phyloP scores from a whole-genome alignment of 805 yeast genomes.

The Blastobotrys robertii region DNA sequence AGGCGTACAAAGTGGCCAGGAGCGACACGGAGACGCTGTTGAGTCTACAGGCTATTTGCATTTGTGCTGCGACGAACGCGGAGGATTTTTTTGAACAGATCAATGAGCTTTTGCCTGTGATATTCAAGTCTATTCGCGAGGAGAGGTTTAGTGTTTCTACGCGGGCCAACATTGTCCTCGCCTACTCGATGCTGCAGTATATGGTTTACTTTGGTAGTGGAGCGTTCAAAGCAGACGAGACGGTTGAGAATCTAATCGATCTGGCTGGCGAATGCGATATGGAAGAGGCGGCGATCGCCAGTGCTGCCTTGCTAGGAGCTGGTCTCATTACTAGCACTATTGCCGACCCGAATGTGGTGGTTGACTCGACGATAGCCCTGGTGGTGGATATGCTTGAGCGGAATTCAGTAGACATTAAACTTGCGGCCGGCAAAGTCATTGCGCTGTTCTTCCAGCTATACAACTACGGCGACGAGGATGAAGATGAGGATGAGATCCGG shows the following conservation, averaged over 20 bases:
- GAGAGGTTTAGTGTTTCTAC: constrained; percentile 7
- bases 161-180: constrained; percentile 20
- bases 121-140: constrained; percentile 7
- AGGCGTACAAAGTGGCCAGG: constrained; percentile 19
- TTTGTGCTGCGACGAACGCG: constrained; percentile 20
- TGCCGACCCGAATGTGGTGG: constrained; percentile 33
- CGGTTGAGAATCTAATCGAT: constrained; percentile 18
- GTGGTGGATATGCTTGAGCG: constrained; percentile 36
- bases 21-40: constrained; percentile 23
- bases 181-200: constrained; percentile 23
- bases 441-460: constrained; percentile 48
- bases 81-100: constrained; percentile 15
- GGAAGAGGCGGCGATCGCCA: constrained; percentile 18
- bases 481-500: constrained; percentile 37
- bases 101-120: constrained; percentile 13
- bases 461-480: constrained; percentile 33
- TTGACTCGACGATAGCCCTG: constrained; percentile 34
- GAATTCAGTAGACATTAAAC: constrained; percentile 37
- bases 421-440: constrained; percentile 46
- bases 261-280: constrained; percentile 11
- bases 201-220: constrained; percentile 26
- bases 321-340: constrained; percentile 18
- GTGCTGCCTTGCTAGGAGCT: constrained; percentile 23
- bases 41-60: constrained; percentile 21
- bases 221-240: constrained; percentile 24